Base-by-base conservation (phyloP, 768 basidiomycete species). In the Saitozyma sp. region DNA sequence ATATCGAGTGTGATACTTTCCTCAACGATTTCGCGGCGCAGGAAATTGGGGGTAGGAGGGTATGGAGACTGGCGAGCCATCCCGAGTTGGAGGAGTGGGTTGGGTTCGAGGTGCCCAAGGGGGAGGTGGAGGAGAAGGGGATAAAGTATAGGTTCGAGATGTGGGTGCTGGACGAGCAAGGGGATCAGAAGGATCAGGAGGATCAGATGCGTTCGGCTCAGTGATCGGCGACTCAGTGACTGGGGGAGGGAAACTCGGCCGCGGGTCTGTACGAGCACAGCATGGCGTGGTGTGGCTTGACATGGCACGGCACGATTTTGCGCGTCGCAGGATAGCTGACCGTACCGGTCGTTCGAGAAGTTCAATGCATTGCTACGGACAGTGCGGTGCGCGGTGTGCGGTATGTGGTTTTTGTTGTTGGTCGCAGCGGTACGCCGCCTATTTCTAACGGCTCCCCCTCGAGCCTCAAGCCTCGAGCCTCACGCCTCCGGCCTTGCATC, bases 91-190 rank as follows among this genome's bases (percentile, higher is more conserved):
- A 84, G 64, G 83, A 82, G 9, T 98, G 92, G 92, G 86, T 86
- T 0, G 92, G 88, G 39, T 89, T 89, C 70, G 85, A 88, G 10
- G 90, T 94, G 53, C 84, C 88, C 11, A 81, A 83, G 64, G 92
- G 90, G 4, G 80, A 85, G 71, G 88, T 90, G 78, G 86, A 86
- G 76, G 92, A 96, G 79, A 89, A 89, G 58, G 91, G 88, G 9
- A 82, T 91, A 50, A 83, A 84, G 67, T 99, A 94, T 78, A 89
- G 91, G 81, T 96, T 88, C 79, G 91, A 99, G 82, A 92, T 99
- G 92, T 99, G 95, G 95, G 83, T 86, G 2, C 37, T 63, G 49
- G 45, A 50, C 20, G 50, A 59, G 48, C 38, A 51, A 51, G 17
- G 11, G 39, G 49, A 13, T 17, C 45, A 46, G 45, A 17, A 11